Base-by-base conservation (phyloP, 208 protist genomes). In the Leishmania arabica region DNA sequence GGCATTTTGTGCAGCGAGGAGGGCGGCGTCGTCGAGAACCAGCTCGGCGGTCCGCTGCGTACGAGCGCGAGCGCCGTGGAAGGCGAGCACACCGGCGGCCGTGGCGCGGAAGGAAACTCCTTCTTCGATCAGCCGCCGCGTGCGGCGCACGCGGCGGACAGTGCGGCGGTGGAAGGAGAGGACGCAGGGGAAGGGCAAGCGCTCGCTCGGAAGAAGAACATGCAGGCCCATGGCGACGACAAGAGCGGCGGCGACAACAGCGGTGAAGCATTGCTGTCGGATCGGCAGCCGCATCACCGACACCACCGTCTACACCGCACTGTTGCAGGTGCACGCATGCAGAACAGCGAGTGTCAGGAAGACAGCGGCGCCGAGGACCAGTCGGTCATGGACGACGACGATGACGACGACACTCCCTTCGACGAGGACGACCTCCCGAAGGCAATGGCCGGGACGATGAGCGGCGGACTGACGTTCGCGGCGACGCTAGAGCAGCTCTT, bases 1-100 rank as follows among this genome's bases (percentile, higher is more conserved):
- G 82, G 87, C 24, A 34, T 79, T 24, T 34, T 90, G 2, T 82
- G 77, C 47, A 76, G 65, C 34, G 87, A 88, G 74, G 87, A 90
- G 82, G 74, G n/a, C 19, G 87, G 83, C 47, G 77, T 77, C 2
- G 69, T 89, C 40, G 78, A 79, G 66, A 82, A 89, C 47, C 34
- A 74, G 47, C 72, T 85, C 47, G 77, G 81, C 49, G 81, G 81
- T 0, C 60, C 47, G 19, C 72, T 37, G 31, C 74, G 19, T 40
- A 53, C 27, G 27, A 54, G 27, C 45, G 45, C 45, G 8, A 54
- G 56, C 56, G 21, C 31, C 56, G 5, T 65, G 13, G 74, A 42
- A 6, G 54, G 56, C 37, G 31, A 64, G n/a, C 19, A 56, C 34
- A 34, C 49, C 21, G 17, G 47, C 31, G 51, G 19, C n/a, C 13